These are phyloP conservation scores for Candida insectorum DNA, from an alignment of 805 yeast genomes.

Conservation along the genomic window DNA sequence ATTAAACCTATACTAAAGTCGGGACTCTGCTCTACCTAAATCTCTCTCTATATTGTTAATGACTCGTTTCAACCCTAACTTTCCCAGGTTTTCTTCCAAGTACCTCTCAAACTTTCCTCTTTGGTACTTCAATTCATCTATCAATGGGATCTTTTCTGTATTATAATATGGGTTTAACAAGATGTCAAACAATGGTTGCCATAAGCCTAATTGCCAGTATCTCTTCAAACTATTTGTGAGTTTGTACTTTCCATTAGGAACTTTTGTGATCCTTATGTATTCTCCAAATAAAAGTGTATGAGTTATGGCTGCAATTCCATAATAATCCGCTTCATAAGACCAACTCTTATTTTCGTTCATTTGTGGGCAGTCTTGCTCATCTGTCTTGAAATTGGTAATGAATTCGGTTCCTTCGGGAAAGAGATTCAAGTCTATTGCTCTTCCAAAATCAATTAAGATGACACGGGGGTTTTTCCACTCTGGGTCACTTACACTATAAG, in stretches of 20 bases:
- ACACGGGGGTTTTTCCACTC: slow-evolving; percentile 56
- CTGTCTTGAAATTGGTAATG: slow-evolving; percentile 56
- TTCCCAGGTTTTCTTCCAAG: slow-evolving; percentile 20
- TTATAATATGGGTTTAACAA: slow-evolving; percentile 55
- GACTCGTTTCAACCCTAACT: slow-evolving; percentile 8
- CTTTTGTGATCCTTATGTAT: slow-evolving; percentile 45
- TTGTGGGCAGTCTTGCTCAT: slow-evolving; percentile 70
- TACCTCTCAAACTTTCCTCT: slow-evolving; percentile 41
- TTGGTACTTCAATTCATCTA: slow-evolving; percentile 27
- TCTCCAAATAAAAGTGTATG: slow-evolving; percentile 73
- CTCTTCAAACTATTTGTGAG: slow-evolving; percentile 53
- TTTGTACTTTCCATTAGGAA: slow-evolving; percentile 22
- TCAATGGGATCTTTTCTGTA: slow-evolving; percentile 36
- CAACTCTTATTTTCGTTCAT: slow-evolving; percentile 60
- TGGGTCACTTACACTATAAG: slow-evolving; percentile 21
- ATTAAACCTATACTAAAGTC: too few relatives aligned
- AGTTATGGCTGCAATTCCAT: slow-evolving; percentile 72
- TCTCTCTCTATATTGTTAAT: slow-evolving; percentile 10
- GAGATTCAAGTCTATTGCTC: slow-evolving; percentile 67
- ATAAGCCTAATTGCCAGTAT: slow-evolving; percentile 71
- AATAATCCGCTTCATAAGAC: slow-evolving; percentile 81
- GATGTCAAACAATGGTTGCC: slow-evolving; percentile 64
- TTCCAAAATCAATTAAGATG: slow-evolving; percentile 74
- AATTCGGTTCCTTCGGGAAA: slow-evolving; percentile 50
- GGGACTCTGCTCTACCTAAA: too few relatives aligned